Evolutionary conservation across 805 yeast genomes (phyloP), one percentile per base, ranked within the genome.

Genomic region (Yarrowia deformans): DNA sequence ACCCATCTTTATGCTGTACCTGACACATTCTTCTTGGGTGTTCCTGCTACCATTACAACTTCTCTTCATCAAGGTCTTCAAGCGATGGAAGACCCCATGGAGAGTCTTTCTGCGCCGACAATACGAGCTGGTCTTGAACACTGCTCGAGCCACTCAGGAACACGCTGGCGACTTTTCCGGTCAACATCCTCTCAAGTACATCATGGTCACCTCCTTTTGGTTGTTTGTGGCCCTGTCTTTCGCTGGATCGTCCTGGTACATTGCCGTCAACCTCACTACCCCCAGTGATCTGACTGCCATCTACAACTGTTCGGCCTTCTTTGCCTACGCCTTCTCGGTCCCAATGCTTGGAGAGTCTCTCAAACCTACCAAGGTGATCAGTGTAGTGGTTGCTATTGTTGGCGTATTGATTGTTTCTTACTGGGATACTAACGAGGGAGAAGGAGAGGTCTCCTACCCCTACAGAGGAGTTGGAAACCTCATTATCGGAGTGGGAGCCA

Each of bases 261-360:
- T 90, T 18, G 90, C 97, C 12, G 90, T 92, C 87, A 83, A 87
- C 39, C 79, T 90, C 75, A 88, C 97, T 0, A 89, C 93, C 37
- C 91, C 96, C 0, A 83, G 91, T 3, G 97, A 92, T 74, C 89
- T 92, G 45, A 92, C 97, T 1, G 97, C 97, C 3, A 91, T 91
- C 70, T 92, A 91, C 79, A 91, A 92, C 79, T 91, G 95, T 76
- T 88, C 94, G 16, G 96, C 97, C 0, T 92, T 92, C 77, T 89
- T 93, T 4, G 97, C 97, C 0, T 88, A 92, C 75, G 85, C 90
- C 16, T 91, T 92, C 78, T 91, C 96, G 3, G 87, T 92, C 35
- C 90, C 93, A 0, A 77, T 92, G 23, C 80, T 92, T 64, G 80
- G 85, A 42, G 97, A 92, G 74, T 80, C 78, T 60, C 86, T 91